Evolutionary conservation across 768 basidiomycete species (phyloP).

Genomic region (Trametes elegans): DNA sequence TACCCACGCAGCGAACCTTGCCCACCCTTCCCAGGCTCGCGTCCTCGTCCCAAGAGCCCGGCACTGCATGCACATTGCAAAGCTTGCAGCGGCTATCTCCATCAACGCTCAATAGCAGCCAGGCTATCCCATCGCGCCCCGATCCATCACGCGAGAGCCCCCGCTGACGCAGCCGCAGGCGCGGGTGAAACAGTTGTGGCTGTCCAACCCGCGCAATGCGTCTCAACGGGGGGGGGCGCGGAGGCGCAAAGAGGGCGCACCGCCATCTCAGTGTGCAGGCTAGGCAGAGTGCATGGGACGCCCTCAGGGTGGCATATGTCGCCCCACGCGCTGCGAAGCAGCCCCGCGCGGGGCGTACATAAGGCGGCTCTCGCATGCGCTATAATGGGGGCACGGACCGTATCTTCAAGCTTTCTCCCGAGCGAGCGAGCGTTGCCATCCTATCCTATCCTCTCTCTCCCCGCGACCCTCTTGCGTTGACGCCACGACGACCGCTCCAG

Average conservation of each 20-base stretch:
- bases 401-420: background rate
- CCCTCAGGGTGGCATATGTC: background rate
- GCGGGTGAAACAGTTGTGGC: background rate
- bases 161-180: no score
- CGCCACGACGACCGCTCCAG: no score
- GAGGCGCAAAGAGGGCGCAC: no score
- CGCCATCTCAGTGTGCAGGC: background rate
- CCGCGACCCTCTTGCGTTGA: background rate
- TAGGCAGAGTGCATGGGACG: background rate
- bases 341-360: background rate
- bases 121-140: background rate
- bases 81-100: background rate
- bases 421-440: background rate
- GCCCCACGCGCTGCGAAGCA: conserved; percentile 2
- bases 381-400: no score
- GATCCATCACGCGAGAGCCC: no score
- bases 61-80: background rate
- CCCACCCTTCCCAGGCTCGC: background rate
- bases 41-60: background rate
- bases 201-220: no score
- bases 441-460: background rate
- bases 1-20: conserved; percentile 6
- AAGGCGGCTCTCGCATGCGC: background rate
- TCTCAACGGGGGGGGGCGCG: background rate
- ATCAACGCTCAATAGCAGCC: background rate